A percentile compares a stretch with the other conserved stretches of the same genome.
Conservation (phyloP, 2,329 filamentous ascomycete species). For the Trichophyton benhamiae region DNA sequence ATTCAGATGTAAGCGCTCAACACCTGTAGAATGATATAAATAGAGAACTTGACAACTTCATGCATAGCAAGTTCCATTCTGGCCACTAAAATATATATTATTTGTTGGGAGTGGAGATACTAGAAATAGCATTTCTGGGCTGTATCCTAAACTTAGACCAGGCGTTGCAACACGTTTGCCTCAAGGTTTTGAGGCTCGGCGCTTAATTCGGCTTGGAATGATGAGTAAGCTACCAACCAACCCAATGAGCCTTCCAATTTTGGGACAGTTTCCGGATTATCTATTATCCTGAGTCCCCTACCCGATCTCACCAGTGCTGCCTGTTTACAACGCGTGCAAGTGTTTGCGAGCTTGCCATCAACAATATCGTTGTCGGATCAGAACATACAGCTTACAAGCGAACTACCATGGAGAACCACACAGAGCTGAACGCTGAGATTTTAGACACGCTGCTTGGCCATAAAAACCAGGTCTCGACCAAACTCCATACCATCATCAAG, state of each 20-base stretch:
- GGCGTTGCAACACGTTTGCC: background rate
- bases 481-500: background rate
- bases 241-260: too few species aligned
- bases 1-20: too few species aligned
- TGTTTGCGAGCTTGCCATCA: background rate
- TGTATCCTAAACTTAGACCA: too few species aligned
- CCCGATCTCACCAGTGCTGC: too few species aligned
- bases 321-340: background rate
- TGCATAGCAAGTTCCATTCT: too few species aligned
- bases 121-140: too few species aligned
- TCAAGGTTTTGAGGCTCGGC: background rate
- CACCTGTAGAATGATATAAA: too few species aligned
- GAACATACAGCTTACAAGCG: background rate
- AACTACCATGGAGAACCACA: background rate
- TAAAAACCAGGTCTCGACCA: background rate
- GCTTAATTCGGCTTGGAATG: background rate
- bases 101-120: too few species aligned
- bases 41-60: too few species aligned
- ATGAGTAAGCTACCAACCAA: background rate
- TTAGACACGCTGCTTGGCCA: background rate
- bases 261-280: too few species aligned
- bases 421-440: background rate
- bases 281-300: too few species aligned
- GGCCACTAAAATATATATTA: too few species aligned
- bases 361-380: background rate